Conservation (phyloP, 2,329 filamentous ascomycete genomes). For the Neofusicoccum parvum region DNA sequence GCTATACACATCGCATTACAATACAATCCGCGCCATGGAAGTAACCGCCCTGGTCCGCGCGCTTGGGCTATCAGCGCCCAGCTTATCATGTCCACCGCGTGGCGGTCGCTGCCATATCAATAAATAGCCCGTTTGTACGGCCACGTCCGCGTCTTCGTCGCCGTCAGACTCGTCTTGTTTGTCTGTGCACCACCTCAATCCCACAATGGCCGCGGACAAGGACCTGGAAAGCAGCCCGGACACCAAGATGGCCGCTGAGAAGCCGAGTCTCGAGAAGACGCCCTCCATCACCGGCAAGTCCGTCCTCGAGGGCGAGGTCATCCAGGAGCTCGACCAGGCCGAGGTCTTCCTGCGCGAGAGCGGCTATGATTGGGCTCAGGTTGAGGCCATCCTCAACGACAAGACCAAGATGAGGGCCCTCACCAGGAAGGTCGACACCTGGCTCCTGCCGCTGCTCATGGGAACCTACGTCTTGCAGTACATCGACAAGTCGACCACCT, state of each 20-base stretch:
- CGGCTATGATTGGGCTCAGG: conserved; percentile 46
- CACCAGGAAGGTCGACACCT: conserved; percentile 52
- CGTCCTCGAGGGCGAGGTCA: conserved; percentile 34
- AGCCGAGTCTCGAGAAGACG: conserved; percentile 18
- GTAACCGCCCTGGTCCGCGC: neutral
- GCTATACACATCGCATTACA: conserved; percentile 18
- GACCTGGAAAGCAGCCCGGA: conserved; percentile 7
- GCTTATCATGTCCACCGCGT: conserved; percentile 12
- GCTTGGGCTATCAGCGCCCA: conserved; percentile 18
- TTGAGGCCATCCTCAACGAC: conserved; percentile 51
- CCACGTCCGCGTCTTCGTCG: neutral
- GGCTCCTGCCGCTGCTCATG: conserved; percentile 55
- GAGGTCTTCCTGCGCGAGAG: conserved; percentile 54
- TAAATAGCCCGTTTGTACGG: conserved; percentile 12
- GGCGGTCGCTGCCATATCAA: conserved; percentile 8
- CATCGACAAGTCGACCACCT: conserved; percentile 59
- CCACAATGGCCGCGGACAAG: conserved; percentile 12
- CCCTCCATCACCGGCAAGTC: conserved; percentile 23
- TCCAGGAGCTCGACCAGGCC: conserved; percentile 49
- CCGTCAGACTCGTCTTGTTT: neutral
- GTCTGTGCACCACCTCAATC: neutral
- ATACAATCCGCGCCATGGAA: neutral
- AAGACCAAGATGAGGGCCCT: conserved; percentile 34
- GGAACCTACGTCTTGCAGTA: conserved; percentile 55
- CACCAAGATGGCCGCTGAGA: neutral